phyloP scores from a whole-genome alignment of 1,284 basidiomycete genomes.

The Cryptococcus neoformans region DNA sequence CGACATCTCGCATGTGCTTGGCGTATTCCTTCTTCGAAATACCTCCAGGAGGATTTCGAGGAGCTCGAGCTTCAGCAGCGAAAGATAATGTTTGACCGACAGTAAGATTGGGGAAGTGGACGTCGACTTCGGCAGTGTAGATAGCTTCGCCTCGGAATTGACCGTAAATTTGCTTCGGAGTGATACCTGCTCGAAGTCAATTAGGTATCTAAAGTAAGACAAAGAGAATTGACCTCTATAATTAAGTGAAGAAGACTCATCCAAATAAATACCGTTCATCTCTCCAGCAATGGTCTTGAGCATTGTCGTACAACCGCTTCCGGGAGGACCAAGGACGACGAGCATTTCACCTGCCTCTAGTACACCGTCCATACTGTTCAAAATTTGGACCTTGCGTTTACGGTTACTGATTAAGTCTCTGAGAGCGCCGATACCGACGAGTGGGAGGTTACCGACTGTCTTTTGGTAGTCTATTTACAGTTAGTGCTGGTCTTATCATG shows the following conservation, averaged over 20 bases:
- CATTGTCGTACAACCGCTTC: conserved; percentile 58
- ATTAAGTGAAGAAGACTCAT: conserved; percentile 44
- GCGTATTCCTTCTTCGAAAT: conserved; percentile 51
- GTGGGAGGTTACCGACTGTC: conserved; percentile 50
- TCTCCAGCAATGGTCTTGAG: conserved; percentile 57
- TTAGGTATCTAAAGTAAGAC: too few species aligned
- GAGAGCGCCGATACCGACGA: conserved; percentile 36
- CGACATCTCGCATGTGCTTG: conserved; percentile 57
- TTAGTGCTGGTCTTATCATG: not conserved
- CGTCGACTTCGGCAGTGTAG: conserved; percentile 52
- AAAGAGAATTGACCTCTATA: conserved; percentile 38
- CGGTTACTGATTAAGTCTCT: conserved; percentile 35
- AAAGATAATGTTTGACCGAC: conserved; percentile 51
- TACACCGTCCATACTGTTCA: conserved; percentile 49
- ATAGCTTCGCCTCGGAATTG: conserved; percentile 51
- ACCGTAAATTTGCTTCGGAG: conserved; percentile 39
- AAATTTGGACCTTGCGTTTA: conserved; percentile 50
- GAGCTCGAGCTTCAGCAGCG: conserved; percentile 38
- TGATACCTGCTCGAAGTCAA: conserved; percentile 26
- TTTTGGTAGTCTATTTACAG: conserved; percentile 47
- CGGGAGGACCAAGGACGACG: conserved; percentile 57
- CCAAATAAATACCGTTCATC: conserved; percentile 52
- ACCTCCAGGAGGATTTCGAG: conserved; percentile 35
- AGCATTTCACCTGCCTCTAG: conserved; percentile 54
- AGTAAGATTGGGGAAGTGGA: conserved; percentile 56